A percentile compares a stretch with the other conserved stretches of the same genome.
phyloP scores from a whole-genome alignment of 192 early-diverging fungal genomes.

The Umbelopsis sp. region DNA sequence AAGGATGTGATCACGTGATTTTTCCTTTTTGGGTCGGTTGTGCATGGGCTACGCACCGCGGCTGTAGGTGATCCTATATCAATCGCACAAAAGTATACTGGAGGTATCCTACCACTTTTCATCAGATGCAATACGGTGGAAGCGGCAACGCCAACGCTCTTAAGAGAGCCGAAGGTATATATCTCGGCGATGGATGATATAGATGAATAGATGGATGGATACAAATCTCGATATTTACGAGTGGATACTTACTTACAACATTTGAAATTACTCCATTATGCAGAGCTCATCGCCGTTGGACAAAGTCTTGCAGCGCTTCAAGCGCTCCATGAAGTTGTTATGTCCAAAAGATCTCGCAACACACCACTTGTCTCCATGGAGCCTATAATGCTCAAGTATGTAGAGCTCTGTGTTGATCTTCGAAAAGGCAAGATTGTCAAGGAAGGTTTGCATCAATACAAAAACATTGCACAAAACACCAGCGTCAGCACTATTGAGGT shows the following conservation, averaged over 20 bases:
- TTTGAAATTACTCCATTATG: not conserved
- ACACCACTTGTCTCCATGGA: conserved; percentile 80
- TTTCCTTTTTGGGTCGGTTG: too few relatives aligned
- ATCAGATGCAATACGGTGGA: conserved; percentile 15
- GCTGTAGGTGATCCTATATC: not conserved
- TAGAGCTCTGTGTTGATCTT: conserved; percentile 87
- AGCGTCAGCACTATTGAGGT: conserved; percentile 89
- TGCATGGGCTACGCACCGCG: too few relatives aligned
- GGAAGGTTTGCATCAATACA: conserved; percentile 97
- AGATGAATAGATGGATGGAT: conserved; percentile 23
- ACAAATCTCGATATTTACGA: not conserved
- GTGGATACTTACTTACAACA: not conserved
- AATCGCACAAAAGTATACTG: not conserved
- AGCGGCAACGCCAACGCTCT: conserved; percentile 62
- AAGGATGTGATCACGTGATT: too few relatives aligned
- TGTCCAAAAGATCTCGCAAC: conserved; percentile 85
- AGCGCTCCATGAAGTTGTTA: conserved; percentile 90
- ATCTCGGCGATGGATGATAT: not conserved
- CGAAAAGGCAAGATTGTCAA: conserved; percentile 90
- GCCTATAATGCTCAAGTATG: conserved; percentile 92
- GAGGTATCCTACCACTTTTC: not conserved
- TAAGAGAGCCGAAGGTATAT: conserved; percentile 82
- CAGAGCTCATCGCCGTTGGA: conserved; percentile 82
- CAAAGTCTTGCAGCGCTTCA: conserved; percentile 84
- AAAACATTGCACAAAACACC: conserved; percentile 97